These are phyloP conservation scores for Ogataea minuta DNA, from an alignment of 805 yeast species.

Conservation along the genomic window DNA sequence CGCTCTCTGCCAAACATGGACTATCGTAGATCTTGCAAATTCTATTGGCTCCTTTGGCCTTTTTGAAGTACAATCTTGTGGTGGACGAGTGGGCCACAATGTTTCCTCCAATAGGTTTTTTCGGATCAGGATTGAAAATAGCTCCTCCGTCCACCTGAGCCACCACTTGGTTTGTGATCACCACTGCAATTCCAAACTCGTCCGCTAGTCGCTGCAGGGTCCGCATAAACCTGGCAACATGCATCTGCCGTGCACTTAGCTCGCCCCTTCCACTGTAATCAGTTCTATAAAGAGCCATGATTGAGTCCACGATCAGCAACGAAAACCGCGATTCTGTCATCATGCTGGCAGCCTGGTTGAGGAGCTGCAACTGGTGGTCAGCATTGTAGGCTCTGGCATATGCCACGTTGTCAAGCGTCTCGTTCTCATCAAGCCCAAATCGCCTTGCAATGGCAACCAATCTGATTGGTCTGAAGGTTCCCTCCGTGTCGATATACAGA, in stretches of 20 bases:
- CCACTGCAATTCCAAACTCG: conserved; percentile 96
- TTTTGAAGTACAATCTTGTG: conserved; percentile 84
- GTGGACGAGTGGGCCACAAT: conserved; percentile 97
- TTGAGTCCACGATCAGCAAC: conserved; percentile 89
- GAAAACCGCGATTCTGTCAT: conserved; percentile 94
- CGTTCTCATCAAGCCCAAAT: conserved; percentile 88
- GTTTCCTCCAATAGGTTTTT: conserved; percentile 98
- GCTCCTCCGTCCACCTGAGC: conserved; percentile 95
- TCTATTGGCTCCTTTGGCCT: conserved; percentile 90
- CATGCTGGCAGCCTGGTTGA: conserved; percentile 90
- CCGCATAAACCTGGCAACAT: conserved; percentile 90
- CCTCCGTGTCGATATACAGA: conserved; percentile 93
- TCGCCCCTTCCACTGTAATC: conserved; percentile 96
- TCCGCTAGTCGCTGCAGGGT: conserved; percentile 91
- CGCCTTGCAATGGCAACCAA: conserved; percentile 86
- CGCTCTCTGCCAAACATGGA: conserved; percentile 95
- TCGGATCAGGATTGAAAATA: conserved; percentile 90
- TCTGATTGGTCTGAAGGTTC: conserved; percentile 92
- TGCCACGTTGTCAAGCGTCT: conserved; percentile 94
- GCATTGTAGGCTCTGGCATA: conserved; percentile 97
- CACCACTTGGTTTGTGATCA: conserved; percentile 93
- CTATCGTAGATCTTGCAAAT: conserved; percentile 93
- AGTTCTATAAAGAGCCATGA: conserved; percentile 94
- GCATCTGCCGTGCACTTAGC: conserved; percentile 89
- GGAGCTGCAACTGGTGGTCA: conserved; percentile 86